Evolutionary conservation across 164 flowering plant species (phyloP).

Genomic region (Dillenia turbinata): DNA sequence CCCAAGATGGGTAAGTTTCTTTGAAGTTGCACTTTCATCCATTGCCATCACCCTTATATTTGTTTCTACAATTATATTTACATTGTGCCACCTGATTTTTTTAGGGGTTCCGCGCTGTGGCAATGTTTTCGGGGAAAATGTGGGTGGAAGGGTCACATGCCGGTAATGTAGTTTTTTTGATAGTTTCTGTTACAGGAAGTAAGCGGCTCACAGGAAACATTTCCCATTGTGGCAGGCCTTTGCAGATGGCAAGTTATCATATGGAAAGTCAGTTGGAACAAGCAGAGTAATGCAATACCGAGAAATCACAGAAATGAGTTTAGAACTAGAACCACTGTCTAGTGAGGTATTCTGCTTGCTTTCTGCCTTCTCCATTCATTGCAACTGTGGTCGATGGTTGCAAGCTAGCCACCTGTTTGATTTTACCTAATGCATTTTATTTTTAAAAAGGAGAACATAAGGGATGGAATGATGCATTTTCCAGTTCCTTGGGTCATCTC

Average conservation of each 20-base stretch:
- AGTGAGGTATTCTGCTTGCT: slow-evolving; percentile 32
- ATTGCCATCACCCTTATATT: background rate
- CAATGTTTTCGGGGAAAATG: slow-evolving; percentile 63
- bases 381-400: too few species aligned
- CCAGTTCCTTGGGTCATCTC: too few species aligned
- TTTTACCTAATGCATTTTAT: too few species aligned
- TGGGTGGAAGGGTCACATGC: slow-evolving; percentile 59
- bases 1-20: slow-evolving; percentile 43
- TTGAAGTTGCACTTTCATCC: background rate
- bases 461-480: too few species aligned
- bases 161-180: slow-evolving; percentile 22
- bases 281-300: slow-evolving; percentile 21
- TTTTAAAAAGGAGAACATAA: too few species aligned
- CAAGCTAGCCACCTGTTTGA: too few species aligned
- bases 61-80: background rate
- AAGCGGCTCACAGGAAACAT: slow-evolving; percentile 2
- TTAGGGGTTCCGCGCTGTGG: slow-evolving; percentile 52
- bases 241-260: slow-evolving; percentile 25
- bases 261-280: slow-evolving; percentile 13
- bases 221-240: slow-evolving; percentile 36
- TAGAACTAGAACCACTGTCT: slow-evolving; percentile 53
- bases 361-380: background rate
- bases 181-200: slow-evolving; percentile 3
- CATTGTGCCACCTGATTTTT: slow-evolving; percentile 3
- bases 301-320: slow-evolving; percentile 40